A percentile compares a stretch with the other conserved stretches of the same genome.
Evolutionary conservation across 2,329 filamentous ascomycete species (phyloP).

Genomic region (Aspergillus puulaauensis): DNA sequence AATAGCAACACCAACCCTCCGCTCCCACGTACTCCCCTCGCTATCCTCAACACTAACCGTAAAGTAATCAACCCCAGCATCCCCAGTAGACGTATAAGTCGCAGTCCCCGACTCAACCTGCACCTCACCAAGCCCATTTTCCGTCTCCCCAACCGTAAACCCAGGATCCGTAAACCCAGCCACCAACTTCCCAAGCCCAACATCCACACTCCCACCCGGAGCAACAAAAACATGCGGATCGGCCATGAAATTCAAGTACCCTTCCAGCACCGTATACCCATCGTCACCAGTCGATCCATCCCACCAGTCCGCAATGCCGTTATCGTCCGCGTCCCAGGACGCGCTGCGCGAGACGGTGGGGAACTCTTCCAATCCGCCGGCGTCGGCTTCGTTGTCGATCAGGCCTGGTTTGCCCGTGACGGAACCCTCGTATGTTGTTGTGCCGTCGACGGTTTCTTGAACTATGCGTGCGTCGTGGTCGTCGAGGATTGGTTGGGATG

Average conservation of each 20-base stretch:
- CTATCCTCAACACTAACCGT: neutral
- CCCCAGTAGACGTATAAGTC: neutral
- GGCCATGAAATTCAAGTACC: slow-evolving; percentile 13
- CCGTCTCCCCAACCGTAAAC: neutral
- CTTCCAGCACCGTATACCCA: slow-evolving; percentile 9
- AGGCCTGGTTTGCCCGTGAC: slow-evolving; percentile 7
- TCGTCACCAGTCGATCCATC: slow-evolving; percentile 8
- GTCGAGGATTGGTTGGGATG: slow-evolving; percentile 1
- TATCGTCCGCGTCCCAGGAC: slow-evolving; percentile 8
- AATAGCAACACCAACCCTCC: slow-evolving; percentile 2
- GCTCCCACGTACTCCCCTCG: slow-evolving; percentile 8
- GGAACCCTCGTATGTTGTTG: slow-evolving; percentile 3
- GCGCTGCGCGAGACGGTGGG: slow-evolving; percentile 1
- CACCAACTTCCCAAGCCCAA: neutral
- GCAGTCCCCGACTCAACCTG: neutral
- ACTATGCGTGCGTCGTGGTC: slow-evolving; percentile 12
- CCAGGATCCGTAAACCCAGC: neutral
- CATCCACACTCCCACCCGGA: neutral
- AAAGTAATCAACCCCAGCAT: slow-evolving; percentile 1
- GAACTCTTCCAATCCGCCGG: slow-evolving; percentile 9
- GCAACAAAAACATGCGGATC: slow-evolving; percentile 7
- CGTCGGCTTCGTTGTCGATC: slow-evolving; percentile 12
- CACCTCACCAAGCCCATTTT: neutral
- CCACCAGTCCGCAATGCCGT: slow-evolving; percentile 15
- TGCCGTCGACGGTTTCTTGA: slow-evolving; percentile 10